phyloP scores from a whole-genome alignment of 1,139 yeast genomes.

The Meyerozyma carpophila region DNA sequence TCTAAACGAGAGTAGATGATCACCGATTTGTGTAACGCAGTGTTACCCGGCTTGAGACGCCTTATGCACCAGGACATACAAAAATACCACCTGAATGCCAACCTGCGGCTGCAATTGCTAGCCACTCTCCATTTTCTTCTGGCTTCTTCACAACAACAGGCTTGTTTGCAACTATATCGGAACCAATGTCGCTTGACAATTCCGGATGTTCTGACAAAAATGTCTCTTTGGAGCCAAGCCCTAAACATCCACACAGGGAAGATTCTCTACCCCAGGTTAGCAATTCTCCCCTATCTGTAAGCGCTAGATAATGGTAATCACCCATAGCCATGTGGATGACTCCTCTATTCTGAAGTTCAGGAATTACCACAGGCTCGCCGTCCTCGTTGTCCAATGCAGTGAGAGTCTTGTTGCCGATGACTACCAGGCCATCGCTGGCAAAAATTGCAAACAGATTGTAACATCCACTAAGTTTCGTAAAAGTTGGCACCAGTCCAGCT shows the following conservation, averaged over 20 bases:
- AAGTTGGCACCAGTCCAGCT: slow-evolving; percentile 16
- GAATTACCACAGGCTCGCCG: slow-evolving; percentile 22
- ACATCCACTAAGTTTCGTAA: slow-evolving; percentile 46
- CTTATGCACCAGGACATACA: slow-evolving; percentile 9
- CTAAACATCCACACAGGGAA: slow-evolving; percentile 62
- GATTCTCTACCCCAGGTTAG: slow-evolving; percentile 70
- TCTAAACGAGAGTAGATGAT: background rate
- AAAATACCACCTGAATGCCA: slow-evolving; percentile 68
- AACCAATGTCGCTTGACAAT: slow-evolving; percentile 18
- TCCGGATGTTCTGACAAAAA: slow-evolving; percentile 13
- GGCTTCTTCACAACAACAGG: background rate
- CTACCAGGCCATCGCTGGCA: slow-evolving; percentile 45
- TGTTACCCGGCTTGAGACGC: background rate
- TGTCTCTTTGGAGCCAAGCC: slow-evolving; percentile 46
- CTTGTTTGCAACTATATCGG: background rate
- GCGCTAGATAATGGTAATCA: slow-evolving; percentile 67
- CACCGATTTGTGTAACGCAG: background rate
- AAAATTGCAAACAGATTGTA: slow-evolving; percentile 49
- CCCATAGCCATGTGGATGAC: slow-evolving; percentile 62
- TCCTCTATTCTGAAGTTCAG: slow-evolving; percentile 45
- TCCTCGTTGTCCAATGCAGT: slow-evolving; percentile 6
- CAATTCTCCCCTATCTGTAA: slow-evolving; percentile 54
- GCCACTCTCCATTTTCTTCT: slow-evolving; percentile 31
- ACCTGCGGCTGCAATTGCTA: slow-evolving; percentile 64
- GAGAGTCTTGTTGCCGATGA: slow-evolving; percentile 32